A percentile compares a stretch with the other conserved stretches of the same genome.
phyloP scores from a whole-genome alignment of 345 rosid genomes.

The Carallia pectinifolia region DNA sequence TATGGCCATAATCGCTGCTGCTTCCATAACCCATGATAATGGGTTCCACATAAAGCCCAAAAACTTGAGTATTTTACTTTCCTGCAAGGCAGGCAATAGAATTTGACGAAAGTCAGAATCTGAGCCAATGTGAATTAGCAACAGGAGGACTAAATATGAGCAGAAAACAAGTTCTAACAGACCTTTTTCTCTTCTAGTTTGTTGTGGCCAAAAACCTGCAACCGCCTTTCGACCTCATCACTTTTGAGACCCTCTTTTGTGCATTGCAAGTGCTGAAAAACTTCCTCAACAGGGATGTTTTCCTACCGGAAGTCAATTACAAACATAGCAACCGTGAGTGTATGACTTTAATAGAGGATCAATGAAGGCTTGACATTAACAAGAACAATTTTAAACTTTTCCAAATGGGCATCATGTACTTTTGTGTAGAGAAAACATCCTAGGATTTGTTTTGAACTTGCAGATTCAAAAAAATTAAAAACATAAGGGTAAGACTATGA shows the following conservation, averaged over 20 bases:
- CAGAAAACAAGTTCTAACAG: neutral
- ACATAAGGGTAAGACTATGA: neutral
- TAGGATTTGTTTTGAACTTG: too few relatives aligned
- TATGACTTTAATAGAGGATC: neutral
- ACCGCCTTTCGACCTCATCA: slow-evolving; percentile 42
- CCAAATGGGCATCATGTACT: too few relatives aligned
- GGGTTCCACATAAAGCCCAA: slow-evolving; percentile 72
- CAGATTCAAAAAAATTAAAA: too few relatives aligned
- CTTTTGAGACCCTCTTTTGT: slow-evolving; percentile 41
- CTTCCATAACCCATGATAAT: slow-evolving; percentile 63
- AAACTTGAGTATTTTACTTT: slow-evolving; percentile 54
- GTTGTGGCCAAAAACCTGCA: slow-evolving; percentile 54
- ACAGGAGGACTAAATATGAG: neutral
- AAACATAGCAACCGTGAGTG: neutral
- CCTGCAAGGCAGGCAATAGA: slow-evolving; percentile 28
- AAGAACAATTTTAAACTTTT: too few relatives aligned
- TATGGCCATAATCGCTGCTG: slow-evolving; percentile 59
- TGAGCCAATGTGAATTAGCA: neutral
- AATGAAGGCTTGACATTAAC: neutral
- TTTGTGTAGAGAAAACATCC: too few relatives aligned
- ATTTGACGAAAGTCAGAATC: neutral
- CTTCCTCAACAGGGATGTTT: slow-evolving; percentile 51
- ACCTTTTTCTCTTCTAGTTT: slow-evolving; percentile 67
- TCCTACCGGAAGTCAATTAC: slow-evolving; percentile 40
- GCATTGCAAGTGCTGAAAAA: slow-evolving; percentile 52